Percentiles rank a stretch among this genome's conserved stretches.
These are phyloP conservation scores for Pulveroboletus sp. DNA, from an alignment of 768 basidiomycete species.

Conservation along the genomic window DNA sequence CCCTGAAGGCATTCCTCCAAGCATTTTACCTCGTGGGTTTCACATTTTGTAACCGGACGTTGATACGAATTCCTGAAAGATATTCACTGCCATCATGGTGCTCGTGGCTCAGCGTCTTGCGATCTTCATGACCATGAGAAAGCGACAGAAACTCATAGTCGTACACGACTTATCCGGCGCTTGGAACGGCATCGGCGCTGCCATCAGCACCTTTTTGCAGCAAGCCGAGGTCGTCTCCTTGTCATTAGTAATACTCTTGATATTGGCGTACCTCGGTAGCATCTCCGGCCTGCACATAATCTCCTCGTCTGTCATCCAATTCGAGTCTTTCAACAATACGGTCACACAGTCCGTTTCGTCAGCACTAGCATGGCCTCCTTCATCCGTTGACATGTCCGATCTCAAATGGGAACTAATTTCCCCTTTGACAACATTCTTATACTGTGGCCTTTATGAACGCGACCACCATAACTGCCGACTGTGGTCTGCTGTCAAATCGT, in stretches of 20 bases:
- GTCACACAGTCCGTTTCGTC: background rate
- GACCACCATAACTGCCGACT: slow-evolving; percentile 14
- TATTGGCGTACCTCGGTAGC: slow-evolving; percentile 12
- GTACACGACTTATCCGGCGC: slow-evolving; percentile 18
- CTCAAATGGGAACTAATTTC: background rate
- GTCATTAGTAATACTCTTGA: background rate
- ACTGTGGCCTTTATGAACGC: slow-evolving; percentile 13
- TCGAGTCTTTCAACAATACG: slow-evolving; percentile 14
- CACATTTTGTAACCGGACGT: background rate
- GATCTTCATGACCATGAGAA: slow-evolving; percentile 4
- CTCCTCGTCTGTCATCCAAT: slow-evolving; percentile 20
- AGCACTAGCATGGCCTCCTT: background rate
- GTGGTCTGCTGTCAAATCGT: slow-evolving; percentile 12
- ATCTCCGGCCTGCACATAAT: slow-evolving; percentile 22
- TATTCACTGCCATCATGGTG: slow-evolving; percentile 17
- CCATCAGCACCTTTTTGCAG: slow-evolving; percentile 14
- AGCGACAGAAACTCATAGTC: slow-evolving; percentile 13
- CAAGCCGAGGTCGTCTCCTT: slow-evolving; percentile 16
- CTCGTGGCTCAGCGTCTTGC: slow-evolving; percentile 13
- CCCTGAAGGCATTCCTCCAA: background rate
- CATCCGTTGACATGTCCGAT: background rate
- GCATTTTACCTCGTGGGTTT: slow-evolving; percentile 5
- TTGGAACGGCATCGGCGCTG: slow-evolving; percentile 24
- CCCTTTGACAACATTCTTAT: background rate
- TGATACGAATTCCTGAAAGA: slow-evolving; percentile 1